These are phyloP conservation scores for Chlorella sp. DNA, from an alignment of 139 green algal genomes.

Conservation along the genomic window DNA sequence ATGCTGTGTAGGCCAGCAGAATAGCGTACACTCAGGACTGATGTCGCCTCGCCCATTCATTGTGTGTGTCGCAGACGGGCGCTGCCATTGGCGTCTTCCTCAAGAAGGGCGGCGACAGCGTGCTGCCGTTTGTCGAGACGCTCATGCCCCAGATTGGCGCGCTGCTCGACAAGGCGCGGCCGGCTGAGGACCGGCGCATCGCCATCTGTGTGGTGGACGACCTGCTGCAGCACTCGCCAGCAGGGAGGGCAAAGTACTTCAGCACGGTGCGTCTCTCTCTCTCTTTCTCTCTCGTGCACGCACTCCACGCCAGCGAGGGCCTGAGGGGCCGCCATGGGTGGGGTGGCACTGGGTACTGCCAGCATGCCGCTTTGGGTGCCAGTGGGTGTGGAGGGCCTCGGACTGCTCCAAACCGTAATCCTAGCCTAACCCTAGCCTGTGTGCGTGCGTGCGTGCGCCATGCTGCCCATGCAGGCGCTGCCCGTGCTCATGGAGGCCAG, in stretches of 20 bases:
- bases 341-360: background rate
- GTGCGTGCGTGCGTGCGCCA: too few relatives aligned
- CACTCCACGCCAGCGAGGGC: background rate
- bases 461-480: too few relatives aligned
- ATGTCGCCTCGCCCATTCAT: background rate
- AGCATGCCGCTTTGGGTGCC: background rate
- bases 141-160: constrained; percentile 32
- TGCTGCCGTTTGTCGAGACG: too few relatives aligned
- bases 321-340: background rate
- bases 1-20: too few relatives aligned
- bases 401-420: background rate
- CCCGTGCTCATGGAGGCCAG: constrained; percentile 59
- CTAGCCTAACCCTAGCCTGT: background rate
- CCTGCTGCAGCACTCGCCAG: background rate
- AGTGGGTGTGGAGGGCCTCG: background rate
- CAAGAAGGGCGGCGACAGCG: background rate
- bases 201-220: constrained; percentile 93
- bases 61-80: background rate
- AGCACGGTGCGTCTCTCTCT: background rate
- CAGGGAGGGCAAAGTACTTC: background rate
- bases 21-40: too few relatives aligned
- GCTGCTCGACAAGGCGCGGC: constrained; percentile 52
- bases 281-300: too few relatives aligned
- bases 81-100: background rate
- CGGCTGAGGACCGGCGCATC: constrained; percentile 74